Evolutionary conservation across 108 stramenopile species (phyloP), one percentile per base, ranked within the genome.

Genomic region (Nannochloropsis salina): DNA sequence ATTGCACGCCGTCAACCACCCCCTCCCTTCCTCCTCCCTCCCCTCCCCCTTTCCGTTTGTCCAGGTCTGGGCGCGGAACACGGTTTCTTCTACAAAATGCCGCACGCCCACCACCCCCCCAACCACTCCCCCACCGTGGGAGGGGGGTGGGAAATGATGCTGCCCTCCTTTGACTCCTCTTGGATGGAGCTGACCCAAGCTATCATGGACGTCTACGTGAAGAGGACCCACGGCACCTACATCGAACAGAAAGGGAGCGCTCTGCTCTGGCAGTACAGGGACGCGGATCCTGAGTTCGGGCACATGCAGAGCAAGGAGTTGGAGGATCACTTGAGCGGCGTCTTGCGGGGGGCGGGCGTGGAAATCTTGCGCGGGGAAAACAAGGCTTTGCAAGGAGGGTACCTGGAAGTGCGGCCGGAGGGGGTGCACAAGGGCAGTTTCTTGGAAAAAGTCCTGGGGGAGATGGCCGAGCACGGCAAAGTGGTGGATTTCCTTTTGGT

Each of bases 301-400:
- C 82, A 43, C 44, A 43, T 94, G 91, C 93, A 94, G 86, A 90
- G 92, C 93, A 96, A 89, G 85, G 96, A 98, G 95, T 95, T 98
- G 93, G 96, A 98, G 92, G 97, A 98, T 80, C 99, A 99, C 86
- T 84, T 99, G 43, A 93, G 91, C 15, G 94, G 94, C 80, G 95
- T 96, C 31, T 87, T 99, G 42, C 91, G 93, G 88, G 92, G 93
- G 80, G 97, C 94, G 87, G 92, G 95, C 42, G 95, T 99, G 44
- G 97, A 97, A 87, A 96, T 99, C 88, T 83, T 99, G 47, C 80
- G 89, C n/a, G 93, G 93, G 40, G 85, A 80, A 45, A 94, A 95
- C 43, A 84, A 90, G 40, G 85, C 51, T 6, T 80, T 42, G 15
- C 31, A 80, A 1, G 92, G 91, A 9, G 92, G 91, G 3, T 94